phyloP scores from a whole-genome alignment of 108 stramenopile species.

The Nitzschia sp. region DNA sequence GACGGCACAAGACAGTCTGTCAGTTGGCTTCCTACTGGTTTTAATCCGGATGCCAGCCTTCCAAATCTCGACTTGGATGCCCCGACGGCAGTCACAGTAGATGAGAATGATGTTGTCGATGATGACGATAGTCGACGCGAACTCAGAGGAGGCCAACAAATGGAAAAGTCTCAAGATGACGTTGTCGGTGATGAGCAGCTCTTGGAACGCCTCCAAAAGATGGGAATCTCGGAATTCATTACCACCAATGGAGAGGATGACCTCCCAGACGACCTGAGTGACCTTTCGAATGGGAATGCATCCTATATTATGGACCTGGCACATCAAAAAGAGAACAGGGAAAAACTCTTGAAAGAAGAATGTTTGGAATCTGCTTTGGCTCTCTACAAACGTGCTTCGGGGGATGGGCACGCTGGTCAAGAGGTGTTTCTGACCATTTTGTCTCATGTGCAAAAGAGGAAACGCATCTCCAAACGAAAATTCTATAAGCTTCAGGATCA shows the following conservation, averaged over 20 bases:
- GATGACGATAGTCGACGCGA: background rate
- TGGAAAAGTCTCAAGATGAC: background rate
- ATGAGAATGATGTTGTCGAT: background rate
- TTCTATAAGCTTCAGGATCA: slow-evolving; percentile 9
- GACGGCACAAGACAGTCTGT: background rate
- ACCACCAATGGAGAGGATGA: background rate
- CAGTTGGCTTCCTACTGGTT: slow-evolving; percentile 1
- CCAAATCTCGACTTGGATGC: background rate
- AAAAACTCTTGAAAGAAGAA: slow-evolving; percentile 25
- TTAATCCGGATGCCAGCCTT: background rate
- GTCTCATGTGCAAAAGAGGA: slow-evolving; percentile 10
- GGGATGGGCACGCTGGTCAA: slow-evolving; percentile 13
- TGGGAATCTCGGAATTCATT: background rate
- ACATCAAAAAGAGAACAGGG: slow-evolving; percentile 24
- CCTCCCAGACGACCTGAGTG: slow-evolving; percentile 9
- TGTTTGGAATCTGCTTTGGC: slow-evolving; percentile 20
- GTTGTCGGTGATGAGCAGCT: background rate
- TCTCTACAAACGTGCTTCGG: slow-evolving; percentile 16
- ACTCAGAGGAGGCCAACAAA: background rate
- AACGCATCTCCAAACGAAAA: background rate
- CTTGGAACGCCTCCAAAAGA: background rate
- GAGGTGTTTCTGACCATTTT: slow-evolving; percentile 10
- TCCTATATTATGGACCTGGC: slow-evolving; percentile 37
- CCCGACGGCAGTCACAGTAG: background rate
- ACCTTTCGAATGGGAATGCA: slow-evolving; percentile 10